A percentile compares a stretch with the other conserved stretches of the same genome.
Evolutionary conservation across 495 filamentous ascomycete species (phyloP).

Genomic region (Lineolata rhizophorae): DNA sequence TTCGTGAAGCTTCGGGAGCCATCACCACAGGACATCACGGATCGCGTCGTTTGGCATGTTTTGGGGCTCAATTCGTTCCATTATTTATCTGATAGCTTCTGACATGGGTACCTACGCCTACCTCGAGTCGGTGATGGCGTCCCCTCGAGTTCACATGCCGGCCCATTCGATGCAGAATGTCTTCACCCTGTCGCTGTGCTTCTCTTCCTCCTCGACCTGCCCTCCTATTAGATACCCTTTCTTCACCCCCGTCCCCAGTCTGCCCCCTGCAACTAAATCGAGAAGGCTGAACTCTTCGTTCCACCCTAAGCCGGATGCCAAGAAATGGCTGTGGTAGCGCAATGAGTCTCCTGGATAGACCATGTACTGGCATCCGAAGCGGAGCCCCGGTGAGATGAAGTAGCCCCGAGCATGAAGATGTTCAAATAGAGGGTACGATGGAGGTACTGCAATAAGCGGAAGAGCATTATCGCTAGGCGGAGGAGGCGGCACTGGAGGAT

Average conservation of each 20-base stretch:
- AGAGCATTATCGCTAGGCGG: slow-evolving; percentile 11
- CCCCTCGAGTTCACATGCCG: slow-evolving; percentile 4
- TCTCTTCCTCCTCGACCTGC: slow-evolving; percentile 9
- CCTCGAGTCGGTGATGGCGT: too few species aligned
- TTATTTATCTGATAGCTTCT: too few species aligned
- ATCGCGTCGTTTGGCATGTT: too few species aligned
- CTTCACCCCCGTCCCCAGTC: slow-evolving; percentile 85
- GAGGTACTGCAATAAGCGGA: slow-evolving; percentile 21
- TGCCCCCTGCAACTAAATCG: slow-evolving; percentile 63
- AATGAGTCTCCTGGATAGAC: slow-evolving; percentile 90
- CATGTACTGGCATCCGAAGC: slow-evolving; percentile 84
- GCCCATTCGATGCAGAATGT: slow-evolving; percentile 14
- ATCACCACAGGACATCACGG: too few species aligned
- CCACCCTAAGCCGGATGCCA: slow-evolving; percentile 58
- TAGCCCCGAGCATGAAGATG: slow-evolving; percentile 64
- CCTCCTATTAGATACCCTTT: slow-evolving; percentile 85
- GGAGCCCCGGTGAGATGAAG: slow-evolving; percentile 73
- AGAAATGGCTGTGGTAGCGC: slow-evolving; percentile 84
- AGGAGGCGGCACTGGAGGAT: slow-evolving; percentile 24
- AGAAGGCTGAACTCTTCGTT: slow-evolving; percentile 68
- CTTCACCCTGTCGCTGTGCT: slow-evolving; percentile 1
- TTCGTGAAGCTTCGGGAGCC: too few species aligned
- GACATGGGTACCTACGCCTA: too few species aligned
- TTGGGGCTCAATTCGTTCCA: too few species aligned
- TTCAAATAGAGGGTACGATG: slow-evolving; percentile 40